Evolutionary conservation across 352 stramenopile genomes (phyloP).

Genomic region (Pythium biforme): DNA sequence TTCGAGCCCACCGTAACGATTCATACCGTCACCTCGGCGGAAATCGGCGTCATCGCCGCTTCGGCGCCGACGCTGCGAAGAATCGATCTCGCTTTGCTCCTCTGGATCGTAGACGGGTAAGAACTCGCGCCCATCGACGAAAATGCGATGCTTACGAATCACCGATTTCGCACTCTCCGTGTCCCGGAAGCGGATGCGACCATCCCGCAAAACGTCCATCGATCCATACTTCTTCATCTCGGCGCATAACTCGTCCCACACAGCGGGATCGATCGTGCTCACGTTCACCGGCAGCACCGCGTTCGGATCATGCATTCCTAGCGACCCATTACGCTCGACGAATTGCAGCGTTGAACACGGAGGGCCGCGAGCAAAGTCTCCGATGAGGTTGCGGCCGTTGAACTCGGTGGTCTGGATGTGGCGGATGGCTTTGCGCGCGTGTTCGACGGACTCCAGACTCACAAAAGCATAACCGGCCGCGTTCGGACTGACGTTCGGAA

Average conservation of each 20-base stretch:
- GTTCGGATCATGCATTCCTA: conserved; percentile 35
- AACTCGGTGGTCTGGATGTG: conserved; percentile 28
- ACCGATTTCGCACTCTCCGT: conserved; percentile 58
- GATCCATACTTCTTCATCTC: conserved; percentile 48
- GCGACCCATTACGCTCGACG: conserved; percentile 45
- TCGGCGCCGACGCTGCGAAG: conserved; percentile 27
- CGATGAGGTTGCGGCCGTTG: conserved; percentile 37
- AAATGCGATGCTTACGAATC: conserved; percentile 48
- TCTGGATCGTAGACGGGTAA: conserved; percentile 69
- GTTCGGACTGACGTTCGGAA: conserved; percentile 24
- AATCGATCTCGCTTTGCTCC: conserved; percentile 56
- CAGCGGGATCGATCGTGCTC: conserved; percentile 31
- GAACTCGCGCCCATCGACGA: conserved; percentile 49
- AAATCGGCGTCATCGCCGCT: conserved; percentile 8
- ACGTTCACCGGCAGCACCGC: conserved; percentile 52
- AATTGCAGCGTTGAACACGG: conserved; percentile 65
- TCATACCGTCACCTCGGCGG: conserved; percentile 6
- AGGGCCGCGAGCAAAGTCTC: conserved; percentile 69
- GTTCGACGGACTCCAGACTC: conserved; percentile 49
- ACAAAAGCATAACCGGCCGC: conserved; percentile 64
- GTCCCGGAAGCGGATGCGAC: conserved; percentile 54
- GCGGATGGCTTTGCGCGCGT: conserved; percentile 51
- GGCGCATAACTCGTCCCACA: conserved; percentile 52
- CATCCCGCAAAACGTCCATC: conserved; percentile 37
- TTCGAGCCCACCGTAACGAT: conserved; percentile 4